phyloP scores from a whole-genome alignment of 257 asterid species.

The Jasminum sambac region DNA sequence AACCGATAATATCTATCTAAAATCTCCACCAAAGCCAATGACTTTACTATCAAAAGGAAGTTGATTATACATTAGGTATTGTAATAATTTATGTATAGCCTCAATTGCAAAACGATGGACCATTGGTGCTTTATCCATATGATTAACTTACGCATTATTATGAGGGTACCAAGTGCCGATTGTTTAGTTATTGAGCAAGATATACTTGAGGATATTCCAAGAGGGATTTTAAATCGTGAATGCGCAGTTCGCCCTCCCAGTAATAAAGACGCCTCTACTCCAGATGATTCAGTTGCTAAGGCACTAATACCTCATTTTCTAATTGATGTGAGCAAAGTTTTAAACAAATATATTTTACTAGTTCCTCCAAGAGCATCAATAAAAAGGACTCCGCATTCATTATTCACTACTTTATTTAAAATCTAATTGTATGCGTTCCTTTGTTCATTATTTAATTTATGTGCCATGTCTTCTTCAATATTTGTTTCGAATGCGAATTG shows the following conservation, averaged over 20 bases:
- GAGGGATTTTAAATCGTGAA: too few relatives aligned
- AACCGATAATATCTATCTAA: neutral
- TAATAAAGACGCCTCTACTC: neutral
- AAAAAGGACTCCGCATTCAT: neutral
- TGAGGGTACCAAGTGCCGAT: too few relatives aligned
- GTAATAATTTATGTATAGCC: neutral
- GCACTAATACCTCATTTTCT: neutral
- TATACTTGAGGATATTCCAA: too few relatives aligned
- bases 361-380: neutral
- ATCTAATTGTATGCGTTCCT: too few relatives aligned
- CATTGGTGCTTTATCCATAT: constrained; percentile 15
- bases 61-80: neutral
- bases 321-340: too few relatives aligned
- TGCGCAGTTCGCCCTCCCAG: neutral
- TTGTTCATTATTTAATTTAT: too few relatives aligned
- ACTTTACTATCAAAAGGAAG: neutral
- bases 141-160: too few relatives aligned
- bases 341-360: too few relatives aligned
- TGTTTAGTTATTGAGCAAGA: too few relatives aligned
- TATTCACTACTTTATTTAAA: too few relatives aligned
- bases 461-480: too few relatives aligned
- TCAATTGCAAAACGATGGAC: neutral
- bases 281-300: neutral
- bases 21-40: constrained; percentile 4
- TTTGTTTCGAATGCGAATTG: neutral